Evolutionary conservation across 2,329 filamentous ascomycete species (phyloP).

Genomic region (Apiospora phragmitis): DNA sequence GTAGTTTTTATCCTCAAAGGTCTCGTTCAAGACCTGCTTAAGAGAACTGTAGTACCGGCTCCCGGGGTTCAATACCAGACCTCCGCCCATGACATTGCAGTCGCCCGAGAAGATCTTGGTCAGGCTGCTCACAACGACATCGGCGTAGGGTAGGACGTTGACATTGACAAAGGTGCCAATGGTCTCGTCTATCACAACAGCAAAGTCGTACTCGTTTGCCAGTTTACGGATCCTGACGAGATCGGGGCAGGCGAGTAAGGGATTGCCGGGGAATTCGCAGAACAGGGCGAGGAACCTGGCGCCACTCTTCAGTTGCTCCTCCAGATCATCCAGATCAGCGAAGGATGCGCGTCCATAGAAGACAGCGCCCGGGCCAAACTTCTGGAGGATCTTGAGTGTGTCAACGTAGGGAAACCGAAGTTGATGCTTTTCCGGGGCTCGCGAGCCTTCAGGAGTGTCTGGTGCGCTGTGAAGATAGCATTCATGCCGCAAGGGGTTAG

Average conservation of each 20-base stretch:
- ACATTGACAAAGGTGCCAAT: slow-evolving; percentile 96
- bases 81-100: slow-evolving; percentile 97
- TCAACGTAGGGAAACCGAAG: slow-evolving; percentile 98
- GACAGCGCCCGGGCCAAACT: slow-evolving; percentile 84
- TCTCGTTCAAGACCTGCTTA: slow-evolving; percentile 62
- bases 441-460: slow-evolving; percentile 65
- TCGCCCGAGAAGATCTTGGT: slow-evolving; percentile 98
- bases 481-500: slow-evolving; percentile 92
- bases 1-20: slow-evolving; percentile 84
- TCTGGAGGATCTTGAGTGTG: slow-evolving; percentile 90
- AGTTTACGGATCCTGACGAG: slow-evolving; percentile 76
- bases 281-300: slow-evolving; percentile 83
- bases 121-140: slow-evolving; percentile 90
- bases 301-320: slow-evolving; percentile 67
- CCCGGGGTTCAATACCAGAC: slow-evolving; percentile 63
- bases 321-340: slow-evolving; percentile 81
- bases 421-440: slow-evolving; percentile 75
- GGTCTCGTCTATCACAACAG: slow-evolving; percentile 91
- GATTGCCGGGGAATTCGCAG: slow-evolving; percentile 94
- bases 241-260: slow-evolving; percentile 82
- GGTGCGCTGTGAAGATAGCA: slow-evolving; percentile 87
- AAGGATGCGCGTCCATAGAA: slow-evolving; percentile 84
- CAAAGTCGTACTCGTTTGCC: slow-evolving; percentile 83
- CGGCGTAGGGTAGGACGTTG: slow-evolving; percentile 84
- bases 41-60: slow-evolving; percentile 69